Conservation (phyloP, 495 filamentous ascomycete species). For the Penicillium malachiteum region DNA sequence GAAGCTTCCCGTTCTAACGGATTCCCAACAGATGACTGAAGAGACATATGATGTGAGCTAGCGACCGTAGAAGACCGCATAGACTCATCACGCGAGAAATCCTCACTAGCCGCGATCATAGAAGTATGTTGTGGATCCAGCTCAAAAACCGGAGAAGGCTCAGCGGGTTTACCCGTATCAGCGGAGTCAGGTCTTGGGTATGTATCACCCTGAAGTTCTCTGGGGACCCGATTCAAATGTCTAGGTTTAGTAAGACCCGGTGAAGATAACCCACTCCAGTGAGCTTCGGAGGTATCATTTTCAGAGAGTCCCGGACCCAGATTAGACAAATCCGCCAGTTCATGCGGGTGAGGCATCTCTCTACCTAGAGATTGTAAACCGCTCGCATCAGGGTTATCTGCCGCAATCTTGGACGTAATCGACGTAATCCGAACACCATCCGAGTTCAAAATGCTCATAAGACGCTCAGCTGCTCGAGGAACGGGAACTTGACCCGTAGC, state of each 20-base stretch:
- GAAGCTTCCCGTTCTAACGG: neutral
- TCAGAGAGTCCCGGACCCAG: neutral
- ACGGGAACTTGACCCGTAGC: constrained; percentile 73
- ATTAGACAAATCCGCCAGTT: neutral
- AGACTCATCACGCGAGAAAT: neutral
- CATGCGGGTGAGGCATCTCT: neutral
- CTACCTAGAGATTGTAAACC: neutral
- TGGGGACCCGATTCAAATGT: neutral
- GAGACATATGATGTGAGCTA: neutral
- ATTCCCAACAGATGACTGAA: neutral
- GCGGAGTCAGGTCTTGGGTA: neutral
- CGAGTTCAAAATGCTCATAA: constrained; percentile 72
- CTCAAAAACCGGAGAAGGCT: neutral
- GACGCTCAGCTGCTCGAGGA: constrained; percentile 72
- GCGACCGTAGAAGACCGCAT: neutral
- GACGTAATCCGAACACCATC: neutral
- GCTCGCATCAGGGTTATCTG: neutral
- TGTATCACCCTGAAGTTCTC: neutral
- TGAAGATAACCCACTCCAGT: neutral
- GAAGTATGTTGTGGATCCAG: neutral
- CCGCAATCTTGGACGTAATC: neutral
- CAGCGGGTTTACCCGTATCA: neutral
- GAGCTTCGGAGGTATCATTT: neutral
- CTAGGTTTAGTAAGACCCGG: neutral
- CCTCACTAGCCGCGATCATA: neutral